These are phyloP conservation scores for Nyctanthes arbortristis DNA, from an alignment of 257 asterid species.

Conservation along the genomic window DNA sequence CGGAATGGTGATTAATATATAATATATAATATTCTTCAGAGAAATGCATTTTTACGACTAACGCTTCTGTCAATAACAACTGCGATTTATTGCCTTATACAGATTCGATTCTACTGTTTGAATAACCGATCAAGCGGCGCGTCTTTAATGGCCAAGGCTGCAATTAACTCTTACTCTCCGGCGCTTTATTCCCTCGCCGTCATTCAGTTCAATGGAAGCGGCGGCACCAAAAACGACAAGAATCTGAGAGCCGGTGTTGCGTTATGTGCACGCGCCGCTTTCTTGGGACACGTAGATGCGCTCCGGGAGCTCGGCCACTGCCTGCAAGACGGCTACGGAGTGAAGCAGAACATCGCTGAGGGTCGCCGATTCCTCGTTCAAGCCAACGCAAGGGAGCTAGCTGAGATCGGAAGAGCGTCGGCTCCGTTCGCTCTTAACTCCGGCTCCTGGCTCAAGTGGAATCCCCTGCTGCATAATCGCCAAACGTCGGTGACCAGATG, in stretches of 20 bases:
- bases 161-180: conserved; percentile 84
- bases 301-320: conserved; percentile 98
- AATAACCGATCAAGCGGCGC: conserved; percentile 85
- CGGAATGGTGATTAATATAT: conserved; percentile 97
- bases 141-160: conserved; percentile 92
- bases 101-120: conserved; percentile 93
- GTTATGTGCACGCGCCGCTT: conserved; percentile 88
- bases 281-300: conserved; percentile 90
- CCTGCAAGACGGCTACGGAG: conserved; percentile 97
- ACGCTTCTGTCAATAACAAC: neutral
- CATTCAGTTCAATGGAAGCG: conserved; percentile 95
- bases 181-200: conserved; percentile 91
- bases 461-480: conserved; percentile 41
- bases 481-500: conserved; percentile 47
- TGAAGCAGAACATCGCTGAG: conserved; percentile 76
- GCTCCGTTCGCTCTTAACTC: conserved; percentile 56
- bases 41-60: neutral
- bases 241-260: conserved; percentile 94
- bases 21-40: neutral
- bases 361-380: conserved; percentile 87
- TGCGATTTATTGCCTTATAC: conserved; percentile 31
- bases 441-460: conserved; percentile 60
- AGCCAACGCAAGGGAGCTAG: conserved; percentile 99
- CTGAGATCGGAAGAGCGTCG: conserved; percentile 52
- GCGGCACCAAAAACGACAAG: conserved; percentile 85